Evolutionary conservation across 768 basidiomycete species (phyloP).

Genomic region (Filobasidium wieringae): DNA sequence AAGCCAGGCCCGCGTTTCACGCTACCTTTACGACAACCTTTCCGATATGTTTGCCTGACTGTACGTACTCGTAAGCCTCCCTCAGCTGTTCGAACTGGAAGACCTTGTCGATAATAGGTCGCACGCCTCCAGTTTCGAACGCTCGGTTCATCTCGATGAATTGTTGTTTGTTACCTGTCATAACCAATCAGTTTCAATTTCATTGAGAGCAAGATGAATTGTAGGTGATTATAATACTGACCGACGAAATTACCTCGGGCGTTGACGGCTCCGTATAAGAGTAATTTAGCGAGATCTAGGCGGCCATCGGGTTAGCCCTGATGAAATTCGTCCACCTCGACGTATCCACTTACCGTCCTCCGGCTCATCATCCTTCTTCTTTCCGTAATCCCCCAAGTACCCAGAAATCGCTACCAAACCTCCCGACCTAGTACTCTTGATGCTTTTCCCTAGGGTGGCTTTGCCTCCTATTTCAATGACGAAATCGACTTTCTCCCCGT

Average conservation of each 20-base stretch:
- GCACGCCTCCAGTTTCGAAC: constrained; percentile 43
- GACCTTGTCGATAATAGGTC: constrained; percentile 49
- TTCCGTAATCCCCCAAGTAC: constrained; percentile 24
- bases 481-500: constrained; percentile 26
- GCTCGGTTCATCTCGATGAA: constrained; percentile 50
- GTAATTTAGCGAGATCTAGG: constrained; percentile 32
- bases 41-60: constrained; percentile 51
- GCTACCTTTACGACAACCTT: constrained; percentile 50
- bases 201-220: neutral
- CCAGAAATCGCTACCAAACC: constrained; percentile 29
- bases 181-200: neutral
- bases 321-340: neutral
- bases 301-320: neutral
- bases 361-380: constrained; percentile 19
- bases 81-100: constrained; percentile 50
- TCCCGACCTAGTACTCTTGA: constrained; percentile 22
- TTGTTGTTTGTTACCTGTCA: constrained; percentile 43
- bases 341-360: constrained; percentile 18
- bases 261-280: constrained; percentile 42
- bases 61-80: constrained; percentile 48
- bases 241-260: constrained; percentile 30
- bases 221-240: neutral
- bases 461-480: constrained; percentile 30
- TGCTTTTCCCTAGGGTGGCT: constrained; percentile 24
- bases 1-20: no score